Evolutionary conservation across 805 yeast species (phyloP).

Genomic region (Allodekkera sacchari): DNA sequence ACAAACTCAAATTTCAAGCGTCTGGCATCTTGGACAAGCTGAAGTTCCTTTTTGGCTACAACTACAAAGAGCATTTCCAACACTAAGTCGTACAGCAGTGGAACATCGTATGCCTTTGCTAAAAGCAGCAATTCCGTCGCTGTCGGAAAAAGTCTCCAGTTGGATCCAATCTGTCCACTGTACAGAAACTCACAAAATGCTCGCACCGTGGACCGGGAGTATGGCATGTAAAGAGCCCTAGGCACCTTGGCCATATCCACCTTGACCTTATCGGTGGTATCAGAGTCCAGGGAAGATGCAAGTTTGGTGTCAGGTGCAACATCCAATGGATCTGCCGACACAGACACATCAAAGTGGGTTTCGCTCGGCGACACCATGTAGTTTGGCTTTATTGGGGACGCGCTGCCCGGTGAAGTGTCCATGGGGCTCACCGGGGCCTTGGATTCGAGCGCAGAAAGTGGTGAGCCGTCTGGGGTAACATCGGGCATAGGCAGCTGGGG

Average conservation of each 20-base stretch:
- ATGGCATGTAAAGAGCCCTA: conserved; percentile 61
- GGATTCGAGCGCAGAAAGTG: too few relatives aligned
- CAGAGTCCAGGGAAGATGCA: not conserved
- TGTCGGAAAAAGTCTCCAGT: conserved; percentile 65
- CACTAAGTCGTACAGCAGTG: conserved; percentile 60
- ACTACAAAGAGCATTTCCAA: conserved; percentile 63
- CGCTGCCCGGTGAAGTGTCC: too few relatives aligned
- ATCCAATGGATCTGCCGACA: too few relatives aligned
- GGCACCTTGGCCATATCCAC: conserved; percentile 31
- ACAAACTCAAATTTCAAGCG: conserved; percentile 18
- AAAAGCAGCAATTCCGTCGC: conserved; percentile 54
- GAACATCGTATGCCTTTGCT: conserved; percentile 60
- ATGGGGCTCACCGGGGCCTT: too few relatives aligned
- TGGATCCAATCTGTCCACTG: conserved; percentile 73
- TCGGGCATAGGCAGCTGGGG: conserved; percentile 49
- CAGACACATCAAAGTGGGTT: too few relatives aligned
- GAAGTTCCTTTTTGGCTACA: conserved; percentile 58
- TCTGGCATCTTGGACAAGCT: conserved; percentile 33
- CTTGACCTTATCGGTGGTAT: not conserved
- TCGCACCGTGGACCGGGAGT: conserved; percentile 47
- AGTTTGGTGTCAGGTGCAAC: not conserved
- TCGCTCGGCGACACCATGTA: too few relatives aligned
- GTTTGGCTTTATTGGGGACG: too few relatives aligned
- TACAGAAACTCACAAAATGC: conserved; percentile 68
- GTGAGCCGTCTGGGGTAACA: conserved; percentile 26